Base-by-base conservation (phyloP, 2,329 filamentous ascomycete species). In the Botrytis aclada region DNA sequence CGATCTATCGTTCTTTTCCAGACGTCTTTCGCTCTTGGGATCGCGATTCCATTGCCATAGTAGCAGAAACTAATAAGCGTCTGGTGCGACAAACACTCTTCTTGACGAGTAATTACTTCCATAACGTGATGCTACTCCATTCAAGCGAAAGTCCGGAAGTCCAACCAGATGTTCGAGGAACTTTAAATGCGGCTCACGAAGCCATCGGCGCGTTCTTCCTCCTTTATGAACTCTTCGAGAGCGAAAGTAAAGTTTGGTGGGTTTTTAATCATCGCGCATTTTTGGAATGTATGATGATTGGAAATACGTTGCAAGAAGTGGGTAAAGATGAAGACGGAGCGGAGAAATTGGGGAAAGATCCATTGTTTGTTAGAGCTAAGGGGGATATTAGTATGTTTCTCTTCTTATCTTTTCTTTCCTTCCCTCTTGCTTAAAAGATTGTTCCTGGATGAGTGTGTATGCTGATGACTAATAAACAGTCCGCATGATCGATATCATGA, bases 181-280 rank as follows among this genome's bases (percentile, higher is more conserved):
- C 92, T 4, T 83, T 95, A 20, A 92, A 94, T 81, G 91, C 92
- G 0, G 92, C 92, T 0, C 90, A 93, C 77, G 91, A 92, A 79
- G 92, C 92, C 7, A 88, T 95, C 64, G 87, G 86, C 62, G 85
- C 91, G 1, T 95, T 94, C 80, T 94, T 95, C 80, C 85, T 94
- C 73, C 85, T 94, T 10, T 93, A 90, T 82, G 84, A 84, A 54
- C 83, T 93, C 20, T 89, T 94, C 75, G 88, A 91, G 76, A 84
- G 85, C 25, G 93, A 95, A 83, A 91, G 92, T 1, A 87, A 90
- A 22, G 92, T 94, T 0, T 95, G 92, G 92, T 95, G 92, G 92
- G 92, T 93, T 0, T 93, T 94, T 77, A 93, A 94, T 80, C 93
- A 95, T 80, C 85, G 93, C 1, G 92, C 92, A 0, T 95, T 95